Percentiles rank a stretch among this genome's conserved stretches.
Evolutionary conservation across 2,329 filamentous ascomycete species (phyloP).

Genomic region (Sporothrix globosa): DNA sequence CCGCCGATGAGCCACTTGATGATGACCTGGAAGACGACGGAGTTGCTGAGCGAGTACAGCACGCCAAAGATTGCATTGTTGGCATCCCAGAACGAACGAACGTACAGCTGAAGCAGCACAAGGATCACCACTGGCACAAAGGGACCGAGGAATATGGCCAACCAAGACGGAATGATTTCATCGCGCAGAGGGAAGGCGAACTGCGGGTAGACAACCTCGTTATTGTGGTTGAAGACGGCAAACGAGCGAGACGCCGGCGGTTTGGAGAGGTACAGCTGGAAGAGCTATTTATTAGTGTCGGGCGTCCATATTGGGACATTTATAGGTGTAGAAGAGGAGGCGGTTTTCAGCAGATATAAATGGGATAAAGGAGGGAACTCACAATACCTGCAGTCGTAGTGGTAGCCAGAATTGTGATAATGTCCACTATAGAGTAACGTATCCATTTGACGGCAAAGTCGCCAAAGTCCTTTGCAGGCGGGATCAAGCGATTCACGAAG

Average conservation of each 20-base stretch:
- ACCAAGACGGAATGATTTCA: conserved; percentile 72
- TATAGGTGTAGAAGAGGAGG: not conserved
- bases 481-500: not conserved
- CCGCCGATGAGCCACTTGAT: conserved; percentile 76
- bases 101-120: conserved; percentile 66
- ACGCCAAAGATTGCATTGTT: conserved; percentile 73
- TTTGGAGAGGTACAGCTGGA: conserved; percentile 63
- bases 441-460: conserved; percentile 2
- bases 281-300: not conserved
- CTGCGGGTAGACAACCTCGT: conserved; percentile 69
- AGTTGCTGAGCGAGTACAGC: conserved; percentile 69
- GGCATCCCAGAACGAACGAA: conserved; percentile 69
- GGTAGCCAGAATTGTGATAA: conserved; percentile 4
- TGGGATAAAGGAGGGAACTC: no score
- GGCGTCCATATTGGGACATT: no score
- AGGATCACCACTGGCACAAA: conserved; percentile 67
- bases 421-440: conserved; percentile 18
- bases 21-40: conserved; percentile 76
- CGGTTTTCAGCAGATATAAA: not conserved
- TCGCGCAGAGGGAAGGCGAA: conserved; percentile 72
- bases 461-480: not conserved
- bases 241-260: conserved; percentile 72
- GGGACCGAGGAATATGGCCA: conserved; percentile 66
- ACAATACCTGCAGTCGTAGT: conserved; percentile 11
- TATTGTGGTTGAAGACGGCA: conserved; percentile 66